Evolutionary conservation across 1,139 yeast species (phyloP).

Genomic region (Yamadazyma siamensis): DNA sequence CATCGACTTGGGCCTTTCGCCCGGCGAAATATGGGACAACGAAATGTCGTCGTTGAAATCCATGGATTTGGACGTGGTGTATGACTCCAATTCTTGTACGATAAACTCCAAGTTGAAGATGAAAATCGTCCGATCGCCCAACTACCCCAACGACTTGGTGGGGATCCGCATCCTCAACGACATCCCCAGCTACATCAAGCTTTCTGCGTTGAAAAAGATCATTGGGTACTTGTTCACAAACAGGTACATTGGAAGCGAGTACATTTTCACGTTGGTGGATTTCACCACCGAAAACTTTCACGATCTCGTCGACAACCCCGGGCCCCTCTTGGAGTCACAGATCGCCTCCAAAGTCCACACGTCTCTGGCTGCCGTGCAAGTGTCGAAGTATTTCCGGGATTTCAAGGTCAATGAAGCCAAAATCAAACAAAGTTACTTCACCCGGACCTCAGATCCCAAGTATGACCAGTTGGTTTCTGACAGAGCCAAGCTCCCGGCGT

Average conservation of each 20-base stretch:
- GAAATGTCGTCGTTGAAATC: slow-evolving; percentile 70
- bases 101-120: slow-evolving; percentile 16
- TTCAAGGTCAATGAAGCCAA: slow-evolving; percentile 9
- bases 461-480: slow-evolving; percentile 16
- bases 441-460: slow-evolving; percentile 7
- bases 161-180: slow-evolving; percentile 58
- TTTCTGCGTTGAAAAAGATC: slow-evolving; percentile 55
- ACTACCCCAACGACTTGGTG: slow-evolving; percentile 59
- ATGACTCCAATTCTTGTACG: slow-evolving; percentile 2
- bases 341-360: slow-evolving; percentile 1
- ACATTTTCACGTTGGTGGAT: slow-evolving; percentile 62
- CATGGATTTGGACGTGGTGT: slow-evolving; percentile 23
- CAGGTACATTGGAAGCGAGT: slow-evolving; percentile 62
- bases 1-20: slow-evolving; percentile 11
- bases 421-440: slow-evolving; percentile 21
- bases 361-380: background rate
- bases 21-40: slow-evolving; percentile 60
- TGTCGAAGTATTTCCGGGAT: slow-evolving; percentile 4
- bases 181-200: slow-evolving; percentile 72
- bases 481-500: slow-evolving; percentile 74
- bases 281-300: slow-evolving; percentile 69
- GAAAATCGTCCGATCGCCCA: slow-evolving; percentile 47
- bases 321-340: slow-evolving; percentile 47
- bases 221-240: slow-evolving; percentile 36
- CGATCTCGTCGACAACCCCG: slow-evolving; percentile 66